A percentile compares a stretch with the other conserved stretches of the same genome.
Conservation (phyloP, 495 filamentous ascomycete species). For the Poronia punctata region DNA sequence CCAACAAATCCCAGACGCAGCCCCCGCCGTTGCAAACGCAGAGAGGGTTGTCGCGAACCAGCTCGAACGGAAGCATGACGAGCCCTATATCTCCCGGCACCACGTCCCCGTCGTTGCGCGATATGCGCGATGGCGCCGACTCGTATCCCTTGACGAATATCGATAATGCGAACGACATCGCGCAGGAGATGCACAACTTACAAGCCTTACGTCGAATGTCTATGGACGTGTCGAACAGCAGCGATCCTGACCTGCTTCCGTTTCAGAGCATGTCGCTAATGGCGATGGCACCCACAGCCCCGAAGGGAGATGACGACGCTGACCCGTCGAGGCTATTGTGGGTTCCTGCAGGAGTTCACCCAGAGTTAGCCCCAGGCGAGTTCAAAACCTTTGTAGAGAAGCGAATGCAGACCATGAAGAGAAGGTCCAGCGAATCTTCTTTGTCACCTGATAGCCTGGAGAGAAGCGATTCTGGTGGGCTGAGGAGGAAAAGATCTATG, state of each 20-base stretch:
- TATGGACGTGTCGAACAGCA: slow-evolving; percentile 90
- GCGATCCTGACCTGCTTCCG: slow-evolving; percentile 86
- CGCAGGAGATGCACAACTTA: slow-evolving; percentile 90
- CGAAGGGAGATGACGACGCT: slow-evolving; percentile 71
- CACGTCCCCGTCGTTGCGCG: slow-evolving; percentile 47
- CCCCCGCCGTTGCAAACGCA: slow-evolving; percentile 40
- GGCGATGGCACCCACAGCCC: slow-evolving; percentile 65
- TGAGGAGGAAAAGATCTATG: slow-evolving; percentile 92
- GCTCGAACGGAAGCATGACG: slow-evolving; percentile 37
- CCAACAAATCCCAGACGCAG: slow-evolving; percentile 33
- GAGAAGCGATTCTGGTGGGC: slow-evolving; percentile 52
- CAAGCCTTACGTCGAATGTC: slow-evolving; percentile 95
- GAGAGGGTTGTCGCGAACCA: slow-evolving; percentile 29
- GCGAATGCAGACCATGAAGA: slow-evolving; percentile 78
- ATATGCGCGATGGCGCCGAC: slow-evolving; percentile 54
- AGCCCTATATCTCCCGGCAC: slow-evolving; percentile 36
- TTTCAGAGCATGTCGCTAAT: slow-evolving; percentile 56
- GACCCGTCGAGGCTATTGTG: slow-evolving; percentile 87
- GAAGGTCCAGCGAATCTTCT: slow-evolving; percentile 67
- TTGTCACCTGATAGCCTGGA: slow-evolving; percentile 57
- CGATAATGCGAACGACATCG: slow-evolving; percentile 85
- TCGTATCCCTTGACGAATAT: slow-evolving; percentile 85
- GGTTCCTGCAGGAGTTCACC: slow-evolving; percentile 92
- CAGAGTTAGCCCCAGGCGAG: slow-evolving; percentile 89
- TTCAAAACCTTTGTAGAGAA: slow-evolving; percentile 97